phyloP scores from a whole-genome alignment of 2,329 filamentous ascomycete species.

The Aspergillus jensenii region DNA sequence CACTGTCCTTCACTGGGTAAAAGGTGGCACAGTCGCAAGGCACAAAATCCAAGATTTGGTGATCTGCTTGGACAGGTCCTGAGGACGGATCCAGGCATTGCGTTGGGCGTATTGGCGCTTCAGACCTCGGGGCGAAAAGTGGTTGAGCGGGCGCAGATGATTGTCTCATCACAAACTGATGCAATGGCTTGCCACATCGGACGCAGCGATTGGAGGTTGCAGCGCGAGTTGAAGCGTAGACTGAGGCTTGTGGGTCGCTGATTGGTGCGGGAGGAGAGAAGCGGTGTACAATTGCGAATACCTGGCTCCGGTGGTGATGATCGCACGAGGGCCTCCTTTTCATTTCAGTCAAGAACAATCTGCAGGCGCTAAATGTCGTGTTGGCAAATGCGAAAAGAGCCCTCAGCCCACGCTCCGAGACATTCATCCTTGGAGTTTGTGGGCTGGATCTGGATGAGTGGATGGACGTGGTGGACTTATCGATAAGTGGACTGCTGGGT shows the following conservation, averaged over 20 bases:
- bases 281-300: slow-evolving; percentile 21
- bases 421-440: neutral
- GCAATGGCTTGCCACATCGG: slow-evolving; percentile 14
- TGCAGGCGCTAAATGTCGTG: neutral
- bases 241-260: slow-evolving; percentile 9
- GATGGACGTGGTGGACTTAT: neutral
- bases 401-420: neutral
- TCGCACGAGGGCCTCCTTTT: neutral
- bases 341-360: neutral
- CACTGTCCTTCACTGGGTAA: too few relatives aligned
- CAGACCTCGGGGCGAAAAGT: neutral
- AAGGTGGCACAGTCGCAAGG: too few relatives aligned
- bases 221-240: neutral
- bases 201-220: slow-evolving; percentile 2
- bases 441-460: neutral
- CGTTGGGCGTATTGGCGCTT: slow-evolving; percentile 3
- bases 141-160: slow-evolving; percentile 5
- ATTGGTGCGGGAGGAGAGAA: slow-evolving; percentile 24
- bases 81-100: neutral
- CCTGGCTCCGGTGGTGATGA: neutral
- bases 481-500: neutral
- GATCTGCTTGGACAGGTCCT: too few relatives aligned
- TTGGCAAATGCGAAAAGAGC: neutral
- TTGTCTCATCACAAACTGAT: slow-evolving; percentile 17
- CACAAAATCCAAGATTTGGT: neutral